Evolutionary conservation across 495 filamentous ascomycete genomes (phyloP).

Genomic region (Penicillium manginii): DNA sequence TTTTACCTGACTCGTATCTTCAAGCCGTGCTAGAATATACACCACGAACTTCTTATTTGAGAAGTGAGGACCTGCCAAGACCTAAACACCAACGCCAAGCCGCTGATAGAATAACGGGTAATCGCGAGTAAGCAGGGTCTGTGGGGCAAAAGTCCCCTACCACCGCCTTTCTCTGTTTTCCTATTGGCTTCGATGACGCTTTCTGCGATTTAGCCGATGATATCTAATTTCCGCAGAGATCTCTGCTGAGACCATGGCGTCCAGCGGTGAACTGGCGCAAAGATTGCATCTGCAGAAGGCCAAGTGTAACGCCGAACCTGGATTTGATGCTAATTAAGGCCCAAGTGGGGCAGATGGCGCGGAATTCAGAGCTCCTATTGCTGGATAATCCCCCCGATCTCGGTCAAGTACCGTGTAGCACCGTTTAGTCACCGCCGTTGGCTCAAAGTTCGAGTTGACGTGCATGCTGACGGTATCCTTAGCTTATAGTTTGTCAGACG

Average conservation of each 20-base stretch:
- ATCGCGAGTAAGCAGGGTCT: background rate
- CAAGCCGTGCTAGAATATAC: too few species aligned
- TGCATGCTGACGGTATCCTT: conserved; percentile 18
- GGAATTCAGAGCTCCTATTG: background rate
- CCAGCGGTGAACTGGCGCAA: background rate
- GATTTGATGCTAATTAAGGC: conserved; percentile 4
- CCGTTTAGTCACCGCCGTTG: background rate
- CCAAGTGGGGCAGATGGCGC: background rate
- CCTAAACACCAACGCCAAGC: background rate
- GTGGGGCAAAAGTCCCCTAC: background rate
- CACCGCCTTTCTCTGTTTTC: background rate
- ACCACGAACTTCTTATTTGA: too few species aligned
- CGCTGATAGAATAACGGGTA: background rate
- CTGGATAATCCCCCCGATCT: conserved; percentile 4
- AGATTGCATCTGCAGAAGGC: background rate
- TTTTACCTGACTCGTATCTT: too few species aligned
- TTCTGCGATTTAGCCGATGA: background rate
- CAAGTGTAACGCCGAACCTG: background rate
- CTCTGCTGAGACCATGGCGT: background rate
- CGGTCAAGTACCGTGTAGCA: conserved; percentile 3
- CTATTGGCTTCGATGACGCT: background rate
- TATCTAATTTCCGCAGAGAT: background rate
- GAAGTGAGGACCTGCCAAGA: background rate
- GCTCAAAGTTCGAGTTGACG: conserved; percentile 8
- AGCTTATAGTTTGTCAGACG: conserved; percentile 13